Percentiles rank a stretch among this genome's conserved stretches.
phyloP scores from a whole-genome alignment of 2,329 filamentous ascomycete species.

The Daldinia eschscholtzii region DNA sequence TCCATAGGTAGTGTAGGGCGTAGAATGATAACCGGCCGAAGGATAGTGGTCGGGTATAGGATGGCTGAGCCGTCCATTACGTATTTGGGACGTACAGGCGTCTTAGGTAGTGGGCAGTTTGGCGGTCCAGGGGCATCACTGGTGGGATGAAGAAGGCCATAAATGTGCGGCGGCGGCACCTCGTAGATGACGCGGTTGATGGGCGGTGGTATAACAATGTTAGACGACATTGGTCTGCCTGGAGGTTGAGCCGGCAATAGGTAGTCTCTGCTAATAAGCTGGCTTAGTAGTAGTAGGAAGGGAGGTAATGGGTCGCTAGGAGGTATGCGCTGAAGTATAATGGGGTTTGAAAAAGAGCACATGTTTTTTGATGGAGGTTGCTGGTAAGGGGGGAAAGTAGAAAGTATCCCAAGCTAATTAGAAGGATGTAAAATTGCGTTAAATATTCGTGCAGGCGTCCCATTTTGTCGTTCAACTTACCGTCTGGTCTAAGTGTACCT shows the following conservation, averaged over 20 bases:
- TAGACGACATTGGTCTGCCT: background rate
- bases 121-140: constrained; percentile 29
- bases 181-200: constrained; percentile 30
- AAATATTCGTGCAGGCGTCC: background rate
- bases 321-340: background rate
- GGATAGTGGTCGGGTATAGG: constrained; percentile 5
- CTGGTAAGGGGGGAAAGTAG: background rate
- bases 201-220: constrained; percentile 23
- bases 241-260: background rate
- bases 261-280: background rate
- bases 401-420: background rate
- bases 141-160: background rate
- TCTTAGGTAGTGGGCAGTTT: constrained; percentile 18
- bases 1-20: background rate
- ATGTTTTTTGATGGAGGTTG: background rate
- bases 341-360: background rate
- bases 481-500: background rate
- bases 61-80: background rate
- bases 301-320: background rate
- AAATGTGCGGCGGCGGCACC: constrained; percentile 13
- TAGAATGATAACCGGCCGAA: constrained; percentile 18
- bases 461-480: background rate
- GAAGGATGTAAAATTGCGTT: background rate
- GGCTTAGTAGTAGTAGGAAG: background rate
- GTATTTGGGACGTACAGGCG: constrained; percentile 15